A percentile compares a stretch with the other conserved stretches of the same genome.
phyloP scores from a whole-genome alignment of 2,329 filamentous ascomycete species.

The Ophiostoma montium region DNA sequence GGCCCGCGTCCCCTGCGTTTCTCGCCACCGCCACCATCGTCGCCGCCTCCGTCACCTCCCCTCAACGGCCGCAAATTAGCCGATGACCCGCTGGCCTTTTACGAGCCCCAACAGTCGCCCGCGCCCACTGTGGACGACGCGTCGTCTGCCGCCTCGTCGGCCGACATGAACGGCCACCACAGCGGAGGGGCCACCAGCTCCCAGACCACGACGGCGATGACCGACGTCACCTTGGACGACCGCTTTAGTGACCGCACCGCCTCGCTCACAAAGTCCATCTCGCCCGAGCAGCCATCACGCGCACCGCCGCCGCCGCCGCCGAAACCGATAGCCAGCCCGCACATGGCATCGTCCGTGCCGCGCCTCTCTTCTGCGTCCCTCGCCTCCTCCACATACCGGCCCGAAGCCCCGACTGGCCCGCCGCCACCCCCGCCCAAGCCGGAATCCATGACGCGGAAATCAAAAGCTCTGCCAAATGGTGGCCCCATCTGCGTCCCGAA shows the following conservation, averaged over 20 bases:
- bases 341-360: background rate
- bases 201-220: conserved; percentile 8
- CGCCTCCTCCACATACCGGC: background rate
- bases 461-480: conserved; percentile 2
- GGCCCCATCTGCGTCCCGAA: conserved; percentile 10
- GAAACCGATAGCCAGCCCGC: background rate
- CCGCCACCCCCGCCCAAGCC: conserved; percentile 8
- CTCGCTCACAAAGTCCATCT: conserved; percentile 4
- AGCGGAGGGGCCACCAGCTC: conserved; percentile 8
- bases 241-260: background rate
- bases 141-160: conserved; percentile 11
- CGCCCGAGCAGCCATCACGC: background rate
- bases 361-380: background rate
- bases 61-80: background rate
- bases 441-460: conserved; percentile 1
- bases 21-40: conserved; percentile 6
- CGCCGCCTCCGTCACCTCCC: conserved; percentile 7
- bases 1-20: conserved; percentile 2
- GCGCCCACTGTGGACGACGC: conserved; percentile 2
- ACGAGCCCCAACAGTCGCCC: conserved; percentile 2
- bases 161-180: conserved; percentile 11
- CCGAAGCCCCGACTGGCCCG: conserved; percentile 4
- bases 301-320: conserved; percentile 3
- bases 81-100: conserved; percentile 4
- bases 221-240: background rate